Base-by-base conservation (phyloP, 495 filamentous ascomycete species). In the Lichenothelia convexa region DNA sequence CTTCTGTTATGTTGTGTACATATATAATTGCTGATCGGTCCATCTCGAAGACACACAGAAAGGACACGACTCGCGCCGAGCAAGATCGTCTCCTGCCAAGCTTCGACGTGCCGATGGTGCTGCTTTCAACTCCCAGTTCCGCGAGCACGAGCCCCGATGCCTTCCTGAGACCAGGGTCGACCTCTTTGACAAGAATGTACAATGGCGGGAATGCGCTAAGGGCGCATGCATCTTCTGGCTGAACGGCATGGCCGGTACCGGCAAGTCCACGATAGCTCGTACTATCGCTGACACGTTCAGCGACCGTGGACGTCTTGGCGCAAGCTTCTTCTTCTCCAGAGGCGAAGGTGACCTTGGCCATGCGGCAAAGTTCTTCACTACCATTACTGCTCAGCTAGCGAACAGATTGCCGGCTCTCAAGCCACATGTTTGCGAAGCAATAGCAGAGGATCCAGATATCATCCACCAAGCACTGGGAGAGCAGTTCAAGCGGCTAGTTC, bases 191-290 rank as follows among this genome's bases (percentile, higher is more conserved):
- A 32, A 48, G 16, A 49, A 49, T 32, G 24, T 24, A 8, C 12
- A 32, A 21, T 54, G 51, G 51, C 41, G 34, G 0, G 36, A 47
- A 12, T 33, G 21, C 1, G 4, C n/a, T 23, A 22, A 37, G n/a
- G 21, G 19, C 13, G 39, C 22, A 18, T 17, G 20, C 33, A 51
- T 57, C 43, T 58, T 57, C 39, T 62, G 55, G 57, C 45, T 62
- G n/a, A 39, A 41, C 19, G 56, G 49, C 13, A 36, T 44, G 40
- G 51, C 48, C 12, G 48, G 52, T n/a, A 48, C 45, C 8, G 53
- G 53, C 12, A 57, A 56, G 39, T 57, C 53, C 3, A 56, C 53
- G 13, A 41, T 56, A 23, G 37, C 49, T 8, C 46, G 47, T 5
- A 48, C 53, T 21, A 26, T 50, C 7, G 44, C 39, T n/a, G 5